phyloP scores from a whole-genome alignment of 2,329 filamentous ascomycete genomes.

The Colletotrichum horii region DNA sequence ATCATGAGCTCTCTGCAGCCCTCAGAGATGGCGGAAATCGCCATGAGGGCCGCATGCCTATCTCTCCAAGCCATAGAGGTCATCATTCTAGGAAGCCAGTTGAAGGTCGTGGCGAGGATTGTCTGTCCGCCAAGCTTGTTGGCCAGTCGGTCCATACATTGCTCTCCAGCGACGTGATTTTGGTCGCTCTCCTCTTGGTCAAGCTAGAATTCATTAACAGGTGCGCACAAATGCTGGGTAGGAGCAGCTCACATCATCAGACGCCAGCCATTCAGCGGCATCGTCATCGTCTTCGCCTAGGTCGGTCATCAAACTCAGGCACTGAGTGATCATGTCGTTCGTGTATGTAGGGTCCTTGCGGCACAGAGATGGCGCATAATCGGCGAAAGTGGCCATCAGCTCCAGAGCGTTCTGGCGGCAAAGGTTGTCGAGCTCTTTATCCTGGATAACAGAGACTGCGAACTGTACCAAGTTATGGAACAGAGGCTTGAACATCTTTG shows the following conservation, averaged over 20 bases:
- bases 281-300: conserved; percentile 94
- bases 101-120: conserved; percentile 92
- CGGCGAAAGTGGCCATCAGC: conserved; percentile 97
- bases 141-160: conserved; percentile 96
- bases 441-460: conserved; percentile 90
- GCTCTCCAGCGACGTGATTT: conserved; percentile 97
- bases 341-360: conserved; percentile 93
- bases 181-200: conserved; percentile 95
- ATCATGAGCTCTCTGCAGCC: conserved; percentile 96
- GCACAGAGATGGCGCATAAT: conserved; percentile 93
- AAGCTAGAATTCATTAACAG: conserved; percentile 58
- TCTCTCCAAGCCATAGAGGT: conserved; percentile 93
- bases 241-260: conserved; percentile 77
- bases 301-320: conserved; percentile 96
- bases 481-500: conserved; percentile 96
- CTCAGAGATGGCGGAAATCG: conserved; percentile 97
- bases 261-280: conserved; percentile 89
- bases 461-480: conserved; percentile 94
- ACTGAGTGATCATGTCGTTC: conserved; percentile 97
- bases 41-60: conserved; percentile 96
- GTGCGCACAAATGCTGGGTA: not conserved
- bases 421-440: conserved; percentile 91
- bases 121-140: conserved; percentile 96
- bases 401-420: conserved; percentile 94
- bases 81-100: conserved; percentile 98